Evolutionary conservation across 345 rosid species (phyloP), one percentile per base, ranked within the genome.

Genomic region (Tarenaya hassleriana): DNA sequence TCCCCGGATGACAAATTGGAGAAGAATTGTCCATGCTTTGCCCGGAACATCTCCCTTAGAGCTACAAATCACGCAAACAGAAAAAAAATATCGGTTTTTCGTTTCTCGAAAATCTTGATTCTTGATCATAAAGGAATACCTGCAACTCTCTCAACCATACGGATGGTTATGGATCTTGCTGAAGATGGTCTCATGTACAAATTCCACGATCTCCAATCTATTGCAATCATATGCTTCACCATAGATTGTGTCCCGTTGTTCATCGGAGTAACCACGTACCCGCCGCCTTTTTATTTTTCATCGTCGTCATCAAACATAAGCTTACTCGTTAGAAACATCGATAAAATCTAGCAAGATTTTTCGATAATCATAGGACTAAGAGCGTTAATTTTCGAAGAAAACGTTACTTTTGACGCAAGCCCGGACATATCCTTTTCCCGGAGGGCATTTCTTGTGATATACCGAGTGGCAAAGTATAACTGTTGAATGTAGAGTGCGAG

Each of bases 141-240:
- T 52, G 95, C 94, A 67, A 92, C 72, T 62, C 88, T 78, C 71
- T 82, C 95, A 38, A 92, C 85, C 89, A 81, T 73, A 43, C 78
- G 65, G 45, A 86, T 83, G 27, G 97, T 88, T 45, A 82, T 70
- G 16, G 84, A 56, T 70, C 94, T 73, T 51, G 81, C 73, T 27
- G 84, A 73, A 11, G 95, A 58, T 44, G 83, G 87, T 10, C 70
- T 68, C 18, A 80, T 49, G 62, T 80, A 78, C 50, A 77, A 57
- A 64, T 79, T 88, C 94, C 95, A 85, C 52, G 64, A 81, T 65
- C 80, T 85, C 99, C 99, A 88, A 61, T 92, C 88, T 50, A 86
- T 70, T 16, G 99, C 79, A 52, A 88, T 79, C 99, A 92, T 92
- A 73, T 88, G 95, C 53, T 82, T 92, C 24, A 92, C 95, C 29